phyloP scores from a whole-genome alignment of 179 eudicot genomes.

The Corrigiola litoralis region DNA sequence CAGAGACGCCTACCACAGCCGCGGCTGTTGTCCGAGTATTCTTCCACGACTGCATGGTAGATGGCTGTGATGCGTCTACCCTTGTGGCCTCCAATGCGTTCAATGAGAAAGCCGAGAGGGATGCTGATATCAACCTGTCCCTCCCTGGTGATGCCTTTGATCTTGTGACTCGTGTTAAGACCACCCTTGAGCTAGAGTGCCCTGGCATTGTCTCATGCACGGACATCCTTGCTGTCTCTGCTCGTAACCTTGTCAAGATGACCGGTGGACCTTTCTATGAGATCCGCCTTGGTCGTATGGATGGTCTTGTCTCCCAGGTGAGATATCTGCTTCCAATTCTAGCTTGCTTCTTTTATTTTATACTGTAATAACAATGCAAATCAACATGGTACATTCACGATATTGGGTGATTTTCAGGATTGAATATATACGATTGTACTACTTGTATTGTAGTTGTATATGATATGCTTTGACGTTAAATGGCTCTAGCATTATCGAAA shows the following conservation, averaged over 20 bases:
- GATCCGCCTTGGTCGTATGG: conserved; percentile 33
- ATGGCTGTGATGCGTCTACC: conserved; percentile 41
- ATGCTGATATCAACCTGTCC: conserved; percentile 38
- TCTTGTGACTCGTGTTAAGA: conserved; percentile 38
- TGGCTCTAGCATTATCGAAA: no score
- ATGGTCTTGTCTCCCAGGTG: conserved; percentile 36
- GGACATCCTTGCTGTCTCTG: conserved; percentile 30
- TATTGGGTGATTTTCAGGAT: no score
- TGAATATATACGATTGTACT: no score
- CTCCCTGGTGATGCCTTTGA: conserved; percentile 42
- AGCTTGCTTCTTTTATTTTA: not conserved
- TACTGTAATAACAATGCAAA: not conserved
- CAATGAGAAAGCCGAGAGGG: conserved; percentile 33
- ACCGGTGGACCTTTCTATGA: conserved; percentile 40
- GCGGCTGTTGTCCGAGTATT: conserved; percentile 35
- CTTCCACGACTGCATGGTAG: conserved; percentile 48
- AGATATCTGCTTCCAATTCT: not conserved
- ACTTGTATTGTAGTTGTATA: no score
- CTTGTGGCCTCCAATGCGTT: conserved; percentile 32
- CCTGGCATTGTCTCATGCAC: conserved; percentile 40
- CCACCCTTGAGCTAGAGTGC: conserved; percentile 37
- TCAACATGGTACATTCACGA: no score
- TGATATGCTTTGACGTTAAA: no score
- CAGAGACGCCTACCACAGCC: conserved; percentile 33
- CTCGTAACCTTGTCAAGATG: conserved; percentile 36